These are phyloP conservation scores for Linnemannia zychae DNA, from an alignment of 192 early-diverging fungal species.

Conservation along the genomic window DNA sequence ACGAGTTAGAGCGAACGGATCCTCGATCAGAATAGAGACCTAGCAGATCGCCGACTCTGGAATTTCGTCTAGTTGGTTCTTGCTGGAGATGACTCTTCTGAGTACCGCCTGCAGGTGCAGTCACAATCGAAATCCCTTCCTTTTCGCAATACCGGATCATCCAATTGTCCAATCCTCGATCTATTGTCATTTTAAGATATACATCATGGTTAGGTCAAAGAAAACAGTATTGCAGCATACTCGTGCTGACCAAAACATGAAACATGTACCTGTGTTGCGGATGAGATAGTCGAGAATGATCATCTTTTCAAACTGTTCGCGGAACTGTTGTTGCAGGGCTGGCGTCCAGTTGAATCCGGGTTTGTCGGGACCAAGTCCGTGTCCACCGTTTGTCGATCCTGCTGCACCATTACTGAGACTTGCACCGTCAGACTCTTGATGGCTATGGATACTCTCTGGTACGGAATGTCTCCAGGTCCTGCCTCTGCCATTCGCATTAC, in stretches of 20 bases:
- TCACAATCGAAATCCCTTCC: constrained; percentile 45
- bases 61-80: constrained; percentile 23
- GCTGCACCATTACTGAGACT: constrained; percentile 27
- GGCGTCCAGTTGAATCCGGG: constrained; percentile 63
- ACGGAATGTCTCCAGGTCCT: constrained; percentile 9
- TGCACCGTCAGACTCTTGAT: constrained; percentile 19
- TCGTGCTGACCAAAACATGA: neutral
- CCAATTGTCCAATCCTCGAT: constrained; percentile 85
- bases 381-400: constrained; percentile 16
- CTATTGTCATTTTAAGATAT: constrained; percentile 29
- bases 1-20: constrained; percentile 3
- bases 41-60: constrained; percentile 41
- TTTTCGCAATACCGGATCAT: constrained; percentile 82
- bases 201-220: neutral
- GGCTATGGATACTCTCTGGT: constrained; percentile 24
- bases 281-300: constrained; percentile 92
- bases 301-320: constrained; percentile 82
- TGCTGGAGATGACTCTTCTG: constrained; percentile 20
- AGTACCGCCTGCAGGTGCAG: constrained; percentile 1
- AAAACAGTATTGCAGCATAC: neutral
- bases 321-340: constrained; percentile 65
- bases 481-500: constrained; percentile 15
- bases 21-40: constrained; percentile 33
- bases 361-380: constrained; percentile 15
- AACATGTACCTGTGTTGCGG: constrained; percentile 84